Evolutionary conservation across 495 filamentous ascomycete species (phyloP), one percentile per base, ranked within the genome.

Genomic region (Cryomyces antarcticus): DNA sequence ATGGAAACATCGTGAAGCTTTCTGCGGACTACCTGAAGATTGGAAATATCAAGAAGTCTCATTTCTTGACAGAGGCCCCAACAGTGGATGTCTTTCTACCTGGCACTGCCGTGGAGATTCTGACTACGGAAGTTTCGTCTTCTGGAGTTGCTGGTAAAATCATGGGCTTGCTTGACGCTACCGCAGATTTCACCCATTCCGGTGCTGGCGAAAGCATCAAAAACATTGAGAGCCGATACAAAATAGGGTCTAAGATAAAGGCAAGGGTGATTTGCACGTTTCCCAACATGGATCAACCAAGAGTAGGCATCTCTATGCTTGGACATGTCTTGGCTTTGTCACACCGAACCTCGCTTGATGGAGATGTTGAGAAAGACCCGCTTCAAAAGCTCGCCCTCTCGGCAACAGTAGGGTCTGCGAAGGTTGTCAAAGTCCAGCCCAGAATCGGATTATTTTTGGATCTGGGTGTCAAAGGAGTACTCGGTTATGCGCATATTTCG

Each of bases 401-500:
- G 7, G 71, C 81, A 0, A 73, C 80, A 40, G 62, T 93, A 12
- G 73, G 84, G 30, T 68, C 80, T 47, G 79, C 77, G 31, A 87
- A 70, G 28, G 73, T 97, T 11, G 63, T 73, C 38, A 77, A 77
- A 49, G 81, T 94, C 11, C 78, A 88, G 41, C 66, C 79, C 17
- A 72, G 74, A 9, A 61, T 79, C 43, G 89, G 89, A 33, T 61
- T 95, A 1, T 92, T 88, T 51, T 68, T 88, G 5, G 75, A 92
- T 55, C 62, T 93, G 34, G 82, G 84, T 9, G 66, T 82, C 7
- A 65, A 74, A 35, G 76, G 72, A 30, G 67, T 88, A 37, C 62
- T 75, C 35, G 88, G 85, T 31, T 96, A 89, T 58, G 82, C 89
- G 7, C 89, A 97, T 58, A 92, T 96, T 38, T 96, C 89, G 0